phyloP scores from a whole-genome alignment of 2,329 filamentous ascomycete genomes.

The Aspergillus sp. region DNA sequence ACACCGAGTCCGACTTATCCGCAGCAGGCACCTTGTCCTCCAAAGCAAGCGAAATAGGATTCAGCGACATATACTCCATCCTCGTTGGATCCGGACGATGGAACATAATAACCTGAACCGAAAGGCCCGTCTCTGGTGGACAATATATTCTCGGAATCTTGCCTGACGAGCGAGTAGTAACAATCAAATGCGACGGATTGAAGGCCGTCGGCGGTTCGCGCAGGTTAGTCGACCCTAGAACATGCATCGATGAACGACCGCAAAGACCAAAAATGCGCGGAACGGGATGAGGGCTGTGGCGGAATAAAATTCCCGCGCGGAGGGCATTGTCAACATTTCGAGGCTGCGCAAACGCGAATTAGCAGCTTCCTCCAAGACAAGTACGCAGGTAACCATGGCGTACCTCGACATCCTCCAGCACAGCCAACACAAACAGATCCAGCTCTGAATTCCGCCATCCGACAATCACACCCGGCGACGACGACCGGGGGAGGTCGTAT shows the following conservation, averaged over 20 bases:
- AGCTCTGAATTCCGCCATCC: slow-evolving; percentile 93
- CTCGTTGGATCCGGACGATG: slow-evolving; percentile 77
- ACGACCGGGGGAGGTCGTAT: slow-evolving; percentile 72
- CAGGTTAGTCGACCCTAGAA: slow-evolving; percentile 79
- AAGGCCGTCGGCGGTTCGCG: slow-evolving; percentile 48
- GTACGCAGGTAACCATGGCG: slow-evolving; percentile 27
- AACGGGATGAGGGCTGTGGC: slow-evolving; percentile 76
- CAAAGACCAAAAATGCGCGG: slow-evolving; percentile 81
- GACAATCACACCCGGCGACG: slow-evolving; percentile 79
- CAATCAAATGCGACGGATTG: slow-evolving; percentile 70
- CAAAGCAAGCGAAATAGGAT: slow-evolving; percentile 83
- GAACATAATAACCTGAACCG: slow-evolving; percentile 85
- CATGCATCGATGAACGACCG: slow-evolving; percentile 77
- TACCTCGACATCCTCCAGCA: slow-evolving; percentile 89
- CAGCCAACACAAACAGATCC: slow-evolving; percentile 85
- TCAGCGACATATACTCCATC: slow-evolving; percentile 96
- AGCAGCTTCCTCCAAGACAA: neutral
- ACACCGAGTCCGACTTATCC: slow-evolving; percentile 34
- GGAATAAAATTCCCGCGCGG: slow-evolving; percentile 77
- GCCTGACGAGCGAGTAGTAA: slow-evolving; percentile 51
- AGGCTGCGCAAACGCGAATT: slow-evolving; percentile 49
- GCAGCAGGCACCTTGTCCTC: slow-evolving; percentile 62
- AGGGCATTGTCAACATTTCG: slow-evolving; percentile 85
- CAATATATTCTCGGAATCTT: slow-evolving; percentile 73
- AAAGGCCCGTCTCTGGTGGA: slow-evolving; percentile 61